A percentile compares a stretch with the other conserved stretches of the same genome.
Conservation (phyloP, 805 yeast genomes). For the Komagataella phaffii region DNA sequence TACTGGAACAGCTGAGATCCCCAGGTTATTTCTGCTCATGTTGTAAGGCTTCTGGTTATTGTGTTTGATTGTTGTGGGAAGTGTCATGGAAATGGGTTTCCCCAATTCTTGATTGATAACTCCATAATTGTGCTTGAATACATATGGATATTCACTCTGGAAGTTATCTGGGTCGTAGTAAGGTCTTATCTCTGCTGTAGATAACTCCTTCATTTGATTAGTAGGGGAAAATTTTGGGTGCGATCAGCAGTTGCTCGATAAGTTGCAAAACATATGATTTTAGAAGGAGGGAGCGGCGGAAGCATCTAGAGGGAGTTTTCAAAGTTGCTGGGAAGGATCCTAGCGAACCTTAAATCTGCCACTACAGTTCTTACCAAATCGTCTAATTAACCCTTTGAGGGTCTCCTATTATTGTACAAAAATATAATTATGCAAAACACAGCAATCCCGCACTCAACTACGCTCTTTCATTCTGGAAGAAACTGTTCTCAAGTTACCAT, state of each 20-base stretch:
- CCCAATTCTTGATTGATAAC: constrained; percentile 20
- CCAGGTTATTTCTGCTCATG: neutral
- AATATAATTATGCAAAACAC: constrained; percentile 12
- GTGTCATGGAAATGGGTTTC: constrained; percentile 17
- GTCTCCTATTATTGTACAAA: neutral
- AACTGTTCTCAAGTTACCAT: constrained; percentile 92
- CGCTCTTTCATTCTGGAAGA: constrained; percentile 97
- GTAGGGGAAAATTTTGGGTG: neutral
- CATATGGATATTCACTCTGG: constrained; percentile 18
- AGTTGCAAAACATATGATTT: neutral
- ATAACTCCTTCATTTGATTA: neutral
- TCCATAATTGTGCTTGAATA: constrained; percentile 19
- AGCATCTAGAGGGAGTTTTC: neutral
- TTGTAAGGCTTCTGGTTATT: constrained; percentile 3
- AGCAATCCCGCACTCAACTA: constrained; percentile 31
- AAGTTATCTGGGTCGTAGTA: constrained; percentile 17
- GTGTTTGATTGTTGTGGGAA: constrained; percentile 13
- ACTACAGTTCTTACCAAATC: neutral
- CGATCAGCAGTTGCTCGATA: neutral
- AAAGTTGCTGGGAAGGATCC: neutral
- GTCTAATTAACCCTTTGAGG: neutral
- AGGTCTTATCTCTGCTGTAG: constrained; percentile 12
- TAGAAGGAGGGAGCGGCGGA: neutral
- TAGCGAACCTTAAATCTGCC: neutral
- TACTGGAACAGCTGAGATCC: neutral